Base-by-base conservation (phyloP, 768 basidiomycete genomes). In the Tricholomella constricta region DNA sequence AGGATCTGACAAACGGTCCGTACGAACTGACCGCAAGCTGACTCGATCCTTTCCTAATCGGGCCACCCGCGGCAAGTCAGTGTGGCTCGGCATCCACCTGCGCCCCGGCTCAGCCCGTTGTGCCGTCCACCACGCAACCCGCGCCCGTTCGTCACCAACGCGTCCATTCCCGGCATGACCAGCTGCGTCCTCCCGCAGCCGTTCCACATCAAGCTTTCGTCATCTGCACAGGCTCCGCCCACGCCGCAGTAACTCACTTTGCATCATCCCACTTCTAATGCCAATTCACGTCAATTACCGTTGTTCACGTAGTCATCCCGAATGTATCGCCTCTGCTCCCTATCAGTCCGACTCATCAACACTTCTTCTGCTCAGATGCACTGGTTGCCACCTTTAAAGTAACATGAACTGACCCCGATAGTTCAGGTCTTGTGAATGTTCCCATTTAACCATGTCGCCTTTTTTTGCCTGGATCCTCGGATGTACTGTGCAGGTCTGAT, bases 1-100 rank as follows among this genome's bases (percentile, higher is more conserved):
- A 54, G 48, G 56, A 56, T 60, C 57, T 63, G 59, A 60, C 60
- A 62, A 64, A 61, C 49, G 31, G 27, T 45, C 55, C 59, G 51
- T 27, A 26, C 52, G 56, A 59, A 46, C 55, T 57, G 56, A 15
- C 35, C 20, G 48, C 43, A 40, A 40, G 19, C 51, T 54, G 52
- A 62, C 56, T 62, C 57, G 50, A n/a, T 34, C 37, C 37, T 22
- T 50, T 11, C 57, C 36, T 40, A 51, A 53, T 58, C 35, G 10
- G 46, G 52, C 17, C 15, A 57, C 56, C 59, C 59, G 59, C 59
- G 56, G 56, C 56, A 55, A 27, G 46, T n/a, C 45, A n/a, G 29
- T 25, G 49, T 53, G 54, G 50, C 46, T 57, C 59, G 59, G 59
- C 59, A 60, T 37, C 52, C 59, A 60, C 59, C 26, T 48, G 14